Evolutionary conservation across 768 basidiomycete species (phyloP).

Genomic region (Pisolithus sp.): DNA sequence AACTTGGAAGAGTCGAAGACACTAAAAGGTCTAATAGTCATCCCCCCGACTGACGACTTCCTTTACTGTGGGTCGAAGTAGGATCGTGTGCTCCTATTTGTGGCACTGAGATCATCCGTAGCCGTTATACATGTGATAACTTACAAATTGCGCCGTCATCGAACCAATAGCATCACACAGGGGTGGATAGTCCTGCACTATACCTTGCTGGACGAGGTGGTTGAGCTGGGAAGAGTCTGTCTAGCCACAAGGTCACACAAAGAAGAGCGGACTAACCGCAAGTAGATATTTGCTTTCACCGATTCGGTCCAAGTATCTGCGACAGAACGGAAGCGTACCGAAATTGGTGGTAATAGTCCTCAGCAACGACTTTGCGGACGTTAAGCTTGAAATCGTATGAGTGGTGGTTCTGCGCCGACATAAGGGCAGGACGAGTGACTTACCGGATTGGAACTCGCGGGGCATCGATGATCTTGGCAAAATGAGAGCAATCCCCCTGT

Average conservation of each 20-base stretch:
- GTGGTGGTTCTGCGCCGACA: conserved; percentile 1
- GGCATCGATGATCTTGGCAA: conserved; percentile 67
- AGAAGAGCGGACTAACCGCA: conserved; percentile 48
- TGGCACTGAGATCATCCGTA: background rate
- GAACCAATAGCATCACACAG: conserved; percentile 76
- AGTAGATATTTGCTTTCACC: conserved; percentile 93
- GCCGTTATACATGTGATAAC: conserved; percentile 14
- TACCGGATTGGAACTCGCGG: conserved; percentile 73
- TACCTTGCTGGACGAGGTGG: conserved; percentile 79
- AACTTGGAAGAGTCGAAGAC: background rate
- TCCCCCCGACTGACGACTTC: conserved; percentile 81
- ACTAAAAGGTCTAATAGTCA: conserved; percentile 48
- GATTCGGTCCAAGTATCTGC: conserved; percentile 86
- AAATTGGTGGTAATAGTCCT: conserved; percentile 89
- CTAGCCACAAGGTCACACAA: background rate
- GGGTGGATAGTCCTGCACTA: conserved; percentile 91
- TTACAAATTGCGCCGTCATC: conserved; percentile 92
- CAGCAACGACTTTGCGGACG: conserved; percentile 78
- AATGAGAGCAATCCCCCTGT: conserved; percentile 92
- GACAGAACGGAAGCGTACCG: conserved; percentile 91
- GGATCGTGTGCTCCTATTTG: conserved; percentile 74
- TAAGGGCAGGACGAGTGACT: conserved; percentile 14
- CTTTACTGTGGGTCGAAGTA: conserved; percentile 78
- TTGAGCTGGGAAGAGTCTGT: conserved; percentile 55
- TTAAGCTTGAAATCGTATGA: conserved; percentile 45